phyloP scores from a whole-genome alignment of 305 asterid species.

The Fraxinus greggii region DNA sequence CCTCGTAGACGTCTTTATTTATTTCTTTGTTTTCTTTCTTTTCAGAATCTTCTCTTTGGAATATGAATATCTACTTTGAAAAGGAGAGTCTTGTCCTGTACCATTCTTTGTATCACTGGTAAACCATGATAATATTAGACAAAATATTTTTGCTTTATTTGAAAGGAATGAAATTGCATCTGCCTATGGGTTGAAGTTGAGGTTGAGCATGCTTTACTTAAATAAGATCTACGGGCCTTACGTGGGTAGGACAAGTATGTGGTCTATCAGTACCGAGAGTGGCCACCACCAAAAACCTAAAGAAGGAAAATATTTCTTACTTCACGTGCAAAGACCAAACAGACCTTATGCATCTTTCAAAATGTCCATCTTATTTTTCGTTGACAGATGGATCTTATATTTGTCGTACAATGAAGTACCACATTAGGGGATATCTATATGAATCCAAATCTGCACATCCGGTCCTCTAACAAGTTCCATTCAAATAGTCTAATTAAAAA shows the following conservation, averaged over 20 bases:
- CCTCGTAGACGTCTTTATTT: background rate
- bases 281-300: background rate
- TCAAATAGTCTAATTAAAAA: background rate
- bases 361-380: too few relatives aligned
- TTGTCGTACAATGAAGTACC: background rate
- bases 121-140: background rate
- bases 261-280: background rate
- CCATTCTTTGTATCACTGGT: background rate
- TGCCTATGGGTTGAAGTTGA: background rate
- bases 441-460: background rate
- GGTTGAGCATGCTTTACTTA: slow-evolving; percentile 13
- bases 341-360: background rate
- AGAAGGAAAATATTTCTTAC: background rate
- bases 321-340: background rate
- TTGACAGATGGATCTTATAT: background rate
- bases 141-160: background rate
- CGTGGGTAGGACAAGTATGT: background rate
- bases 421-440: background rate
- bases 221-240: background rate
- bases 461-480: background rate
- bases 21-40: background rate
- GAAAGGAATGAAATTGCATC: slow-evolving; percentile 2
- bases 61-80: slow-evolving; percentile 6
- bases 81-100: slow-evolving; percentile 2
- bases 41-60: background rate